Base-by-base conservation (phyloP, 192 early-diverging fungal genomes). In the Geranomyces michiganensis region DNA sequence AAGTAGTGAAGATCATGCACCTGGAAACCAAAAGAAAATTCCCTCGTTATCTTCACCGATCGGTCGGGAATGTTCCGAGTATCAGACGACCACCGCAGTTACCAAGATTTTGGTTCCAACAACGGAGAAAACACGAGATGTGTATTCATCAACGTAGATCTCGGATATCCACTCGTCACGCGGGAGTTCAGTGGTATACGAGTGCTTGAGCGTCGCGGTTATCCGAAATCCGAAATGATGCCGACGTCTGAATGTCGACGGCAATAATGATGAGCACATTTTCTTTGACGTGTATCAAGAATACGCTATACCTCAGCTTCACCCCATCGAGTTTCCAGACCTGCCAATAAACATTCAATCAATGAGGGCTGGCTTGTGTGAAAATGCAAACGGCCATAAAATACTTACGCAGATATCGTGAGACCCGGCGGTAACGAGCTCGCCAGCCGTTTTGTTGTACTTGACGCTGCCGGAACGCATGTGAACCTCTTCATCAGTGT, bases 41-140 rank as follows among this genome's bases (percentile, higher is more conserved):
- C n/a, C n/a, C n/a, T n/a, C n/a, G n/a, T n/a, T n/a, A n/a, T n/a
- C n/a, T n/a, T n/a, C n/a, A n/a, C n/a, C n/a, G n/a, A n/a, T n/a
- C n/a, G n/a, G n/a, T n/a, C n/a, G n/a, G n/a, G n/a, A n/a, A n/a
- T n/a, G n/a, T n/a, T n/a, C n/a, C n/a, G n/a, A n/a, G n/a, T n/a
- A n/a, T n/a, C n/a, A n/a, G n/a, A n/a, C n/a, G n/a, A n/a, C n/a
- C n/a, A n/a, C n/a, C n/a, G n/a, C n/a, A n/a, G n/a, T 22, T 51
- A 86, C 80, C 64, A 84, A 14, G 33, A 86, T 65, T 58, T 75
- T 76, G 17, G 72, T 78, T 43, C 78, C 79, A 17, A 82, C 68
- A 2, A 79, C 62, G 1, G 78, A 73, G 51, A 74, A 84, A 1
- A 84, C 26, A 30, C 67, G 58, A 12, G 53, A 22, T n/a, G 51